Evolutionary conservation across 1,139 yeast genomes (phyloP), one percentile per base, ranked within the genome.

Genomic region (Pichia sp.): DNA sequence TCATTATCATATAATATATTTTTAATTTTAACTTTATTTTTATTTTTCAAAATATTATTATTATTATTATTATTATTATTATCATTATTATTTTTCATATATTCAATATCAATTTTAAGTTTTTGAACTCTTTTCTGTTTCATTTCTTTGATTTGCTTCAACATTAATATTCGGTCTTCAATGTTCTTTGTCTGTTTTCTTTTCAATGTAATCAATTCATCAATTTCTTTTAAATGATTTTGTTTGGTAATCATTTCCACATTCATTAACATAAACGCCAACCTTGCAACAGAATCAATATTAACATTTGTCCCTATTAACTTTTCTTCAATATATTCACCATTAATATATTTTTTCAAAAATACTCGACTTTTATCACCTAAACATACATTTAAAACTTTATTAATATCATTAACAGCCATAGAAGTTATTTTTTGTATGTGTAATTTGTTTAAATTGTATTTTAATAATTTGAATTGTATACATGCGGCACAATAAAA

Each of bases 231-330:
- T 55, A 65, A 27, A 53, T 51, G 50, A 55, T 63, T 39, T 57
- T 56, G 33, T 53, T 59, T 29, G 54, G 51, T 56, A 58, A 67
- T 42, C 58, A 66, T 53, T 37, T 69, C 69, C 24, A 75, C 64
- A 52, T 67, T 71, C 39, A 70, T 56, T 37, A 76, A 57, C 58
- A 73, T 76, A 12, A 70, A 59, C 0, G 76, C 67, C 30, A 76
- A 56, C 23, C 64, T 57, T 22, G 69, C 68, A 2, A 73, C 62
- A 0, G 76, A 59, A 16, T 67, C 63, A 1, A 64, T 56, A 11
- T 59, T 55, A 29, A 40, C 40, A 42, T 22, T 49, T 46, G 39
- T 37, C 2, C 32, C 42, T 26, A n/a, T 12, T 10, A 26, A 16
- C 5, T 29, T 35, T 9, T 35, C 45, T 6, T 26, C 12, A 10